Conservation (phyloP, 805 yeast genomes). For the Tetrapisispora namnaoensis region DNA sequence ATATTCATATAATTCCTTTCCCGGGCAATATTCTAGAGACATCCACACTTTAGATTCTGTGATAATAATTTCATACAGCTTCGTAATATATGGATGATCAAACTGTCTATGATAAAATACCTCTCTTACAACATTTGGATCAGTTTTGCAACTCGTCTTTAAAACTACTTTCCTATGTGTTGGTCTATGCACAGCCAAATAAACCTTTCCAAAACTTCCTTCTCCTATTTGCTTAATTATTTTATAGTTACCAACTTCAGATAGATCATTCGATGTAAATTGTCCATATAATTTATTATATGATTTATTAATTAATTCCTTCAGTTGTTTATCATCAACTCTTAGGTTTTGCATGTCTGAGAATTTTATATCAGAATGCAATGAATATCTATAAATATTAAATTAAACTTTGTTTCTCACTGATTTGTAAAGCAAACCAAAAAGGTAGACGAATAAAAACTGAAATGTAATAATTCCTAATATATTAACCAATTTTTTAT, state of each 20-base stretch:
- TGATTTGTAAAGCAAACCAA: not conserved
- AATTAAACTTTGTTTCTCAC: not conserved
- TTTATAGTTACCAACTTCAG: constrained; percentile 72
- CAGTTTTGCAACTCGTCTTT: constrained; percentile 67
- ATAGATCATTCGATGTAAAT: constrained; percentile 38
- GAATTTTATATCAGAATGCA: not conserved
- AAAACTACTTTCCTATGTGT: constrained; percentile 73
- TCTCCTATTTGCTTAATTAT: constrained; percentile 72
- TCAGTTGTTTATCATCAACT: constrained; percentile 24
- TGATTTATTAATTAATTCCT: constrained; percentile 44
- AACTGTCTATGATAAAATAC: constrained; percentile 81
- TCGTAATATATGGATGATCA: constrained; percentile 72
- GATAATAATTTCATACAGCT: constrained; percentile 74
- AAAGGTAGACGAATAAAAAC: too few species aligned
- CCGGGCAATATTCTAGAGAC: constrained; percentile 83
- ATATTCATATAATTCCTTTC: constrained; percentile 64
- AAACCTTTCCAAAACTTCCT: constrained; percentile 89
- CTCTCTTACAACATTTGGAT: constrained; percentile 83
- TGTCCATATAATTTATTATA: constrained; percentile 49
- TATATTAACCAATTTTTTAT: too few species aligned
- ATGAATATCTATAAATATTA: too few species aligned
- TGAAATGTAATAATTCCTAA: too few species aligned
- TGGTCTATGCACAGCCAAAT: constrained; percentile 68
- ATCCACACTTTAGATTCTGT: constrained; percentile 77
- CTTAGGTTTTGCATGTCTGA: constrained; percentile 13